Evolutionary conservation across 1,139 yeast species (phyloP).

Genomic region (Protomyces macrosporus): DNA sequence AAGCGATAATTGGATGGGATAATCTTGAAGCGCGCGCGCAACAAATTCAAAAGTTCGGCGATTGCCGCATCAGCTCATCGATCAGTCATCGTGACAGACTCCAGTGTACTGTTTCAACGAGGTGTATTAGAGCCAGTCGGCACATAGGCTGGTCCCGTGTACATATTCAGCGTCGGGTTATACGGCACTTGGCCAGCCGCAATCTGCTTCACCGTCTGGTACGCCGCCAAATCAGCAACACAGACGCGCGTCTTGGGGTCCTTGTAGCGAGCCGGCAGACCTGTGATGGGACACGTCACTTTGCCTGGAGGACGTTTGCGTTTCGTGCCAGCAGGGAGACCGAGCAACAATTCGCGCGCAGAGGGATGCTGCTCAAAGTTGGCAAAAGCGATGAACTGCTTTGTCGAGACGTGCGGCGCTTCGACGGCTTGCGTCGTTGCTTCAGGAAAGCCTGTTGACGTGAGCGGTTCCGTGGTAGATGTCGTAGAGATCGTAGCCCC

Average conservation of each 20-base stretch:
- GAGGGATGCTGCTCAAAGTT: neutral
- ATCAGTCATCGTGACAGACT: no score
- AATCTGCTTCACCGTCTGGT: neutral
- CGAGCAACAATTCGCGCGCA: neutral
- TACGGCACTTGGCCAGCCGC: conserved; percentile 5
- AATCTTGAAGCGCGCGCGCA: no score
- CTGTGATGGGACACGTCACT: conserved; percentile 21
- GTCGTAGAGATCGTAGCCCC: neutral
- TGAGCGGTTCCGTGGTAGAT: neutral
- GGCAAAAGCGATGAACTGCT: conserved; percentile 1
- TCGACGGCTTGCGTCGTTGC: neutral
- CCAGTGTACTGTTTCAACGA: no score
- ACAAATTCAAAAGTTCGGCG: no score
- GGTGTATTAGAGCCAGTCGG: neutral
- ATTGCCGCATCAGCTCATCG: no score
- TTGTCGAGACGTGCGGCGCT: neutral
- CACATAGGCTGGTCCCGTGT: conserved; percentile 5
- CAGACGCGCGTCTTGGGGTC: conserved; percentile 26
- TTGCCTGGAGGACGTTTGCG: neutral
- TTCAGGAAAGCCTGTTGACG: neutral
- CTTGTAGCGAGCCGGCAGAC: conserved; percentile 17
- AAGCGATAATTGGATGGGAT: no score
- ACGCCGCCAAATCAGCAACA: conserved; percentile 9
- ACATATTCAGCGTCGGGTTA: conserved; percentile 17
- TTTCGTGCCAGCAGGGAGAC: neutral